phyloP scores from a whole-genome alignment of 352 stramenopile genomes.

The Phytophthora meadii region DNA sequence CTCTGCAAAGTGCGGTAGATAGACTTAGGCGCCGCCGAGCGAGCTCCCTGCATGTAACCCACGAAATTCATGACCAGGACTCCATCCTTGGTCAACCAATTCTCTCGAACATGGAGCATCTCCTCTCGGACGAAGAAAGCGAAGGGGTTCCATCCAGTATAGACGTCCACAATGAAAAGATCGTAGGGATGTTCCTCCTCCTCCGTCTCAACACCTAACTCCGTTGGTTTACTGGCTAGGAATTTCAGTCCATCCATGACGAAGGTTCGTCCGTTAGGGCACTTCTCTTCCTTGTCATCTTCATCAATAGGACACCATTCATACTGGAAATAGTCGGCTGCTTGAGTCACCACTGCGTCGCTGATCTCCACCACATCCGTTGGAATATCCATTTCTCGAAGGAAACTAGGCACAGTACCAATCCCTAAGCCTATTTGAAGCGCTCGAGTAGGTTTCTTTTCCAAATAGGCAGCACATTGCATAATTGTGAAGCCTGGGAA shows the following conservation, averaged over 20 bases:
- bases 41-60: conserved; percentile 62
- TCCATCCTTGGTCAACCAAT: conserved; percentile 59
- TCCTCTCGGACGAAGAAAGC: conserved; percentile 74
- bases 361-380: conserved; percentile 86
- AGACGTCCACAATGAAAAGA: conserved; percentile 72
- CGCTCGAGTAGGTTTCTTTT: conserved; percentile 46
- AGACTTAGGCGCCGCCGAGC: conserved; percentile 62
- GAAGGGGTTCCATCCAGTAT: conserved; percentile 78
- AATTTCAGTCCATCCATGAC: conserved; percentile 75
- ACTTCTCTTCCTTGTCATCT: conserved; percentile 33
- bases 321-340: conserved; percentile 78
- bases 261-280: conserved; percentile 59
- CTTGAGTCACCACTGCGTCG: conserved; percentile 64
- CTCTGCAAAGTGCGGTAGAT: conserved; percentile 73
- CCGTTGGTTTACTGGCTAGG: conserved; percentile 43
- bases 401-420: conserved; percentile 71
- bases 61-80: conserved; percentile 88
- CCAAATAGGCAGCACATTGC: conserved; percentile 69
- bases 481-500: conserved; percentile 87
- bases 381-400: conserved; percentile 62
- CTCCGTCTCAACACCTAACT: conserved; percentile 14
- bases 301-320: conserved; percentile 53
- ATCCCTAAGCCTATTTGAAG: conserved; percentile 79
- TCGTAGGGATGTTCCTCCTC: conserved; percentile 48
- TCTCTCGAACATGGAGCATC: conserved; percentile 51